phyloP scores from a whole-genome alignment of 805 yeast genomes.

The Saturnispora hagleri region DNA sequence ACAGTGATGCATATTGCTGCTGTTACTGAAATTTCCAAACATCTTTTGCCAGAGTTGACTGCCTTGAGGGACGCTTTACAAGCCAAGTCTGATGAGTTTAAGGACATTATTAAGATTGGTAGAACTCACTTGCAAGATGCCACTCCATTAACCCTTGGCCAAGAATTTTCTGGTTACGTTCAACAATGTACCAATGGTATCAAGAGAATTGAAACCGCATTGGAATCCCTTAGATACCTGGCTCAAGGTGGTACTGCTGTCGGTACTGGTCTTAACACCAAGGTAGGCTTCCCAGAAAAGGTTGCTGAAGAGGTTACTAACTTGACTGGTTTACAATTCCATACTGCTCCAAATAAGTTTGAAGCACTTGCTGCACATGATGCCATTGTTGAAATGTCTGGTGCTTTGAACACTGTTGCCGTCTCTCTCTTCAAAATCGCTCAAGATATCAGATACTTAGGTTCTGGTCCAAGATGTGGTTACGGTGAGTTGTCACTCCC shows the following conservation, averaged over 20 bases:
- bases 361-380: conserved; percentile 99
- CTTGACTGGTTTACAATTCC: conserved; percentile 81
- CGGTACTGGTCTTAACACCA: conserved; percentile 96
- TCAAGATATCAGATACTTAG: conserved; percentile 95
- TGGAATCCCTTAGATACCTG: conserved; percentile 68
- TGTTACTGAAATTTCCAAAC: conserved; percentile 71
- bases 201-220: conserved; percentile 66
- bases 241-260: conserved; percentile 99
- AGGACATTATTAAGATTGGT: conserved; percentile 91
- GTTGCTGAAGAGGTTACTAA: conserved; percentile 80
- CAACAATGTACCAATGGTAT: conserved; percentile 90
- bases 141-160: conserved; percentile 95
- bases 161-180: conserved; percentile 94
- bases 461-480: conserved; percentile 99
- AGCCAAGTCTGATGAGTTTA: conserved; percentile 73
- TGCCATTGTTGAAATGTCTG: conserved; percentile 95
- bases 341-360: conserved; percentile 96
- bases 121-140: conserved; percentile 99
- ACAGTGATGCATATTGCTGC: conserved; percentile 99
- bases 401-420: conserved; percentile 93
- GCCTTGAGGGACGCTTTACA: conserved; percentile 71
- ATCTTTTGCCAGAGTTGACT: conserved; percentile 72
- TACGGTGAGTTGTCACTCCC: conserved; percentile 94
- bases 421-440: conserved; percentile 92
- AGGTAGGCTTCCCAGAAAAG: conserved; percentile 76